Evolutionary conservation across 208 protist genomes (phyloP).

Genomic region (Sergeia podlipaevii): DNA sequence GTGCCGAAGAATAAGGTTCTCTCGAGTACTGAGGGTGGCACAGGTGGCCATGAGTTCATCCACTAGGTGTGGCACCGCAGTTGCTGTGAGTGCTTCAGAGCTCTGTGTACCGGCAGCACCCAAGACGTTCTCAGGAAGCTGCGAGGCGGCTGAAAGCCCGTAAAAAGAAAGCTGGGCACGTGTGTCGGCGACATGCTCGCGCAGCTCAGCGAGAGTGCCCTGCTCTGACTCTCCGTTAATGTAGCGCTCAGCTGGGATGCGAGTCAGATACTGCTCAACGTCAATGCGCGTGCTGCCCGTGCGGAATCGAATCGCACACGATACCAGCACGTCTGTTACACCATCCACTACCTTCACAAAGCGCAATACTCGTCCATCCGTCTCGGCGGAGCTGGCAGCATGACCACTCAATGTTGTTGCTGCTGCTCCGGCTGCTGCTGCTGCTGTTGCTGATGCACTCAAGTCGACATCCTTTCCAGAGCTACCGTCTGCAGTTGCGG

Average conservation of each 20-base stretch:
- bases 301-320: conserved; percentile 52
- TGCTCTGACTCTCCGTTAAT: conserved; percentile 64
- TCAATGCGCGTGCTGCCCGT: conserved; percentile 23
- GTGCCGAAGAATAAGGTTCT: conserved; percentile 39
- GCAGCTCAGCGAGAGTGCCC: conserved; percentile 45
- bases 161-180: conserved; percentile 52
- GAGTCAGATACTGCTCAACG: conserved; percentile 64
- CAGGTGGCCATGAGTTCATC: conserved; percentile 36
- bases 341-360: conserved; percentile 85
- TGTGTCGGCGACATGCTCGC: conserved; percentile 42
- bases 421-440: not conserved
- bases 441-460: not conserved
- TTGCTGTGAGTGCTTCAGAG: too few species aligned
- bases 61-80: conserved; percentile 5
- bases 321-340: conserved; percentile 82
- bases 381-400: not conserved
- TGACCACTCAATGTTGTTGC: not conserved
- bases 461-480: not conserved
- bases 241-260: conserved; percentile 65
- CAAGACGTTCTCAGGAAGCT: too few species aligned
- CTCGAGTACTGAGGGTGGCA: conserved; percentile 43
- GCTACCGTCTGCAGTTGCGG: not conserved
- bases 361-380: conserved; percentile 26
- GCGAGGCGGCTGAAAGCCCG: conserved; percentile 12
- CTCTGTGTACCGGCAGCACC: too few species aligned